A percentile compares a stretch with the other conserved stretches of the same genome.
These are phyloP conservation scores for Cercophora scortea DNA, from an alignment of 495 filamentous ascomycete genomes.

Conservation along the genomic window DNA sequence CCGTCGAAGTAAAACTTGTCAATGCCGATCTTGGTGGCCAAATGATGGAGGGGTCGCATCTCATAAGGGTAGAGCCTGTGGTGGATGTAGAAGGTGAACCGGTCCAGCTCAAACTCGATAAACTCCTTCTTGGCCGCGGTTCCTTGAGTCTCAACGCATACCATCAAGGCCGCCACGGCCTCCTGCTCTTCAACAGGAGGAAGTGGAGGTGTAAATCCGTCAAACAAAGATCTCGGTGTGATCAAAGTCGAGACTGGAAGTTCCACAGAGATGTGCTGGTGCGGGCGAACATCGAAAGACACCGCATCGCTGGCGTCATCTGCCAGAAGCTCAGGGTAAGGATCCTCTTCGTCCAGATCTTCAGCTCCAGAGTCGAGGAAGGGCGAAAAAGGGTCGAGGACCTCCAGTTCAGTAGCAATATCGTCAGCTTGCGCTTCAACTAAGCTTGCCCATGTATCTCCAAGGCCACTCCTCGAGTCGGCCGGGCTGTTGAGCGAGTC, in stretches of 20 bases:
- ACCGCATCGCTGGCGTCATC: too few relatives aligned
- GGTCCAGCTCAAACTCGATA: slow-evolving; percentile 39
- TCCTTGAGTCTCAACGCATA: not conserved
- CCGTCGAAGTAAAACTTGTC: slow-evolving; percentile 51
- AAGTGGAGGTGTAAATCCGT: slow-evolving; percentile 9
- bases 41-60: slow-evolving; percentile 44
- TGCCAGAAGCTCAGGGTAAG: not conserved
- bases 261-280: slow-evolving; percentile 9
- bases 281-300: not conserved
- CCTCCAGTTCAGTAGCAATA: too few relatives aligned
- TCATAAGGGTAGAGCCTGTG: slow-evolving; percentile 29
- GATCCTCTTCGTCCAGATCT: not conserved
- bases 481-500: not conserved
- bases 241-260: slow-evolving; percentile 16
- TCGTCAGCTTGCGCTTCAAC: not conserved
- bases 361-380: not conserved
- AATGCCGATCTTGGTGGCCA: slow-evolving; percentile 27
- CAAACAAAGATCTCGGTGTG: slow-evolving; percentile 10
- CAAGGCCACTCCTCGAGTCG: not conserved
- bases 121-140: slow-evolving; percentile 13
- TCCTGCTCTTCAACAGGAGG: slow-evolving; percentile 15
- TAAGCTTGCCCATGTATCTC: not conserved
- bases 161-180: slow-evolving; percentile 20
- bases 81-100: slow-evolving; percentile 45
- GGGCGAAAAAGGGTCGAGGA: too few relatives aligned